phyloP scores from a whole-genome alignment of 2,329 filamentous ascomycete genomes.

The Sphaerostilbella broomeana region DNA sequence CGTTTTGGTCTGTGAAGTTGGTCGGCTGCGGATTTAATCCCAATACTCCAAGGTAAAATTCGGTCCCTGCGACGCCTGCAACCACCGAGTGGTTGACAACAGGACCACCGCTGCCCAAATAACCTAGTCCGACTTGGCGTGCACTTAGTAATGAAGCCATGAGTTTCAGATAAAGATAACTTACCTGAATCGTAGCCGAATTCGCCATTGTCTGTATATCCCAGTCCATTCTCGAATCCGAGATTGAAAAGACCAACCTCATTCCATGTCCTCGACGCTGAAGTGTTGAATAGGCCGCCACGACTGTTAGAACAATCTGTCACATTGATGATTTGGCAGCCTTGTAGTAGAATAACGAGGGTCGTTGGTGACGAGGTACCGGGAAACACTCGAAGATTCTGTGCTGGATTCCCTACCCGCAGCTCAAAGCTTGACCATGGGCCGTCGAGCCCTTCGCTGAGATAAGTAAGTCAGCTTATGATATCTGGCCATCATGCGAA shows the following conservation, averaged over 20 bases:
- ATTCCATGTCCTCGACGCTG: slow-evolving; percentile 10
- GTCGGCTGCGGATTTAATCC: slow-evolving; percentile 12
- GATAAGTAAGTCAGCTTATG: not conserved
- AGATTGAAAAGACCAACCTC: slow-evolving; percentile 9
- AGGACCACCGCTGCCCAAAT: slow-evolving; percentile 12
- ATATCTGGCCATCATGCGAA: not conserved
- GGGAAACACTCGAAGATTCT: slow-evolving; percentile 11
- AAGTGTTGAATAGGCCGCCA: slow-evolving; percentile 10
- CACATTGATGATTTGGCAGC: slow-evolving; percentile 9
- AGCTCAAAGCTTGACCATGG: slow-evolving; percentile 14
- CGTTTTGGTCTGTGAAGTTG: slow-evolving; percentile 13
- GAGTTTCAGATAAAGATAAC: not conserved
- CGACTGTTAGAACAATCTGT: slow-evolving; percentile 10
- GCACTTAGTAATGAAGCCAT: no score
- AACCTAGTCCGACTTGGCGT: slow-evolving; percentile 10
- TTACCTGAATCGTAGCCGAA: slow-evolving; percentile 13
- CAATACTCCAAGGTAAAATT: slow-evolving; percentile 13
- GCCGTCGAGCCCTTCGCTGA: slow-evolving; percentile 12
- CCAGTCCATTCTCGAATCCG: slow-evolving; percentile 10
- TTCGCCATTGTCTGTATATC: slow-evolving; percentile 10
- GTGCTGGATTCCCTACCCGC: slow-evolving; percentile 12
- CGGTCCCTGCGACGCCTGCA: slow-evolving; percentile 11
- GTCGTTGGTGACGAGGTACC: slow-evolving; percentile 14
- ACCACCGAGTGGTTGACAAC: slow-evolving; percentile 13
- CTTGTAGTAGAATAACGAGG: slow-evolving; percentile 7